Evolutionary conservation across 2,329 filamentous ascomycete genomes (phyloP), one percentile per base, ranked within the genome.

Genomic region (Phoma sp.): DNA sequence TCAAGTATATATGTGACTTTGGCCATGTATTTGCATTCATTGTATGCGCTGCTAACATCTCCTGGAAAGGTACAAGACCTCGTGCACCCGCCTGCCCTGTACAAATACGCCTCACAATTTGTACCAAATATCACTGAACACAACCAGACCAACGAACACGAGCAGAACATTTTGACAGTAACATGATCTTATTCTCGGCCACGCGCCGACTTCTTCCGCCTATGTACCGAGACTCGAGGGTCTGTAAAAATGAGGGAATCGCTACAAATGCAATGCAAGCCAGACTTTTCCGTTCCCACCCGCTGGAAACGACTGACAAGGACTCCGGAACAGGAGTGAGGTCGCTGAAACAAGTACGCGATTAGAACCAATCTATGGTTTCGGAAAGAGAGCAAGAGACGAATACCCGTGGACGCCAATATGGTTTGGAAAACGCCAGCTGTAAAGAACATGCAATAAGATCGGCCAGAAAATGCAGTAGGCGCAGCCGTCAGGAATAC

Each of bases 401-500:
- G 49, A 52, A 59, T 39, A 57, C 44, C 57, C 30, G 33, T 38
- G 54, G 66, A 66, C 60, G 57, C 65, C 68, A 37, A 58, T 47
- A 24, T 57, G 22, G 39, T 59, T 55, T 37, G 48, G 43, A 41
- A 49, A 68, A 69, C 69, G 60, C 68, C 67, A 47, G 39, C 50
- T 57, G 58, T 58, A 63, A 69, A 66, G 58, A 55, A 71, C 62
- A 72, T 66, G 65, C 66, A 68, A 64, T 52, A 71, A 65, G 53
- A 60, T 57, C 60, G 54, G 63, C 62, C 64, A 58, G 60, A 48
- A 72, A 73, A 74, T 74, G 70, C 71, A 66, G 65, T 56, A 66
- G 65, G 40, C 13, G 33, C 50, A 62, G 60, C 67, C 69, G 47
- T 69, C 65, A 63, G 46, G 57, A 62, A 55, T 69, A 67, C 68